Evolutionary conservation across 768 basidiomycete species (phyloP), one percentile per base, ranked within the genome.

Genomic region (Pisolithus marmoratus): DNA sequence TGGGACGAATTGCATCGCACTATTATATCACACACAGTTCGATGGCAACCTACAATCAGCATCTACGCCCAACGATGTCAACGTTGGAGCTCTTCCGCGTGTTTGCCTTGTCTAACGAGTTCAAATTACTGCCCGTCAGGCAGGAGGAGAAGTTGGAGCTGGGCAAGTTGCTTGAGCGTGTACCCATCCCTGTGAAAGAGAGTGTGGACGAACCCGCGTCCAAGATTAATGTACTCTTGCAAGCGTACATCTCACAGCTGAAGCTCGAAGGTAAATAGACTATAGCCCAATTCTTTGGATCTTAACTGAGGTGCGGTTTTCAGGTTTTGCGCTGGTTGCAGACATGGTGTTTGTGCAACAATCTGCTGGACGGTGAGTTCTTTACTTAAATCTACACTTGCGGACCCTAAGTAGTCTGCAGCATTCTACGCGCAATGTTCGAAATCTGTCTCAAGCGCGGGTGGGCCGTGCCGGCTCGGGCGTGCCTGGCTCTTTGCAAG

Each of bases 301-400:
- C 15, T 7, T 15, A 3, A 17, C n/a, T 15, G 5, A 38, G n/a
- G 19, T 34, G 5, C 12, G 17, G 5, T 24, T 1, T 53, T 27
- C 9, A 85, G 85, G 88, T 1, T 90, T 92, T 56, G 89, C 89
- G 0, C 79, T 92, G 1, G 84, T 92, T 2, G 88, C 90, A 0
- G 89, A 93, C 58, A 93, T 91, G 90, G 92, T 99, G 8, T 98
- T 94, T 63, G 88, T 99, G 3, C 91, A 94, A 53, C 96, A 99
- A 62, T 96, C 94, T 8, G 96, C 96, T 2, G 96, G 96, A 46
- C 87, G 91, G 78, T 87, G 53, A 51, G 76, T 65, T 11, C 11
- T 31, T 6, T 15, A 7, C 45, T 14, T 26, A 2, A n/a, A 19
- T 46, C 29, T 12, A 31, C 24, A 7, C 44, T 44, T 17, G 38